These are phyloP conservation scores for Medicago truncatula DNA, from an alignment of 306 rosid genomes.

Conservation along the genomic window DNA sequence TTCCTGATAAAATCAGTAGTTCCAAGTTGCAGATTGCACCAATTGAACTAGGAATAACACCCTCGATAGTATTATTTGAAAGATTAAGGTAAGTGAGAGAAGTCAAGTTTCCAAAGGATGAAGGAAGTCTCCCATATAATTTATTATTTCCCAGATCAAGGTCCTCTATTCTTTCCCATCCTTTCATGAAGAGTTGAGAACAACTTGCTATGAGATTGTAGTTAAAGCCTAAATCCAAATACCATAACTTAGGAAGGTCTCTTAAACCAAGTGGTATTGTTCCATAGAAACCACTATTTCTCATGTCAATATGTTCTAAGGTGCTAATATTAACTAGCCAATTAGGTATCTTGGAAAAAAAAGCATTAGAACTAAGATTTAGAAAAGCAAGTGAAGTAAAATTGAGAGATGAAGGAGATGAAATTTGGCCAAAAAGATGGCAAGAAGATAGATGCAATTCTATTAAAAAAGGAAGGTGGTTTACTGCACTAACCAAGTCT, in stretches of 20 bases:
- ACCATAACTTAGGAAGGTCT: conserved; percentile 43
- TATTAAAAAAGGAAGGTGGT: conserved; percentile 38
- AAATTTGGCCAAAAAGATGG: conserved; percentile 19
- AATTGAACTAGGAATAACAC: conserved; percentile 51
- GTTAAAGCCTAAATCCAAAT: conserved; percentile 32
- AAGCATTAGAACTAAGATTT: conserved; percentile 15
- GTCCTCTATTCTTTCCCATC: conserved; percentile 47
- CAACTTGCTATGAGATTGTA: conserved; percentile 45
- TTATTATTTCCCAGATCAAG: conserved; percentile 29
- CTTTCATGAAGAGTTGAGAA: conserved; percentile 42
- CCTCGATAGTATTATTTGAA: conserved; percentile 14
- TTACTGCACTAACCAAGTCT: conserved; percentile 41
- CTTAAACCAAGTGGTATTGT: conserved; percentile 55
- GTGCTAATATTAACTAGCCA: too few species aligned
- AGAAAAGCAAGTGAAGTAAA: conserved; percentile 53
- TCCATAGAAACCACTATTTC: not conserved
- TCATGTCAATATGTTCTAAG: conserved; percentile 22
- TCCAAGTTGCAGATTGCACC: conserved; percentile 45
- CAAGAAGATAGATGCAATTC: conserved; percentile 43
- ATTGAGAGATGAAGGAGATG: conserved; percentile 34
- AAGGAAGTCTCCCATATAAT: conserved; percentile 49
- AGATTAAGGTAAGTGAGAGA: conserved; percentile 44
- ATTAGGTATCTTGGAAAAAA: too few species aligned
- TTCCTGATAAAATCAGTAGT: not conserved
- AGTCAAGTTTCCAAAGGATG: conserved; percentile 54